Evolutionary conservation across 768 basidiomycete genomes (phyloP).

Genomic region (Hypholoma fasciculare): DNA sequence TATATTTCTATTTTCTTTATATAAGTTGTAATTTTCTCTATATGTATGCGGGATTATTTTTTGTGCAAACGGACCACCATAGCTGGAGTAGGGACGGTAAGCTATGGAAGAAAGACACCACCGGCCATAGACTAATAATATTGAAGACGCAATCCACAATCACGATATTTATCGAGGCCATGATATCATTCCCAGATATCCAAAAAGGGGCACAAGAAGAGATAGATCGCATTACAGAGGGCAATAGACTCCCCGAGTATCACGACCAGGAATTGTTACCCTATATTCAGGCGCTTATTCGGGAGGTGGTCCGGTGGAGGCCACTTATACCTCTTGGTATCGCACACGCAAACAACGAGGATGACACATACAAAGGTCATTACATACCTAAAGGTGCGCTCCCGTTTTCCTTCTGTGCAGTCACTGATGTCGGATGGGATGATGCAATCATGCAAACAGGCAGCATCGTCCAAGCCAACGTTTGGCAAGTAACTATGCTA

Average conservation of each 20-base stretch:
- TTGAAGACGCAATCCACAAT: constrained; percentile 12
- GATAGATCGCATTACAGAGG: constrained; percentile 31
- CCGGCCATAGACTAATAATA: too few relatives aligned
- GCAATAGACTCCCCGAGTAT: constrained; percentile 26
- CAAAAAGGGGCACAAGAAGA: constrained; percentile 34
- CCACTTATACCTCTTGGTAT: constrained; percentile 20
- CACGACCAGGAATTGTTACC: constrained; percentile 26
- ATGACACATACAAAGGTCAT: constrained; percentile 22
- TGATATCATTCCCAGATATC: constrained; percentile 27
- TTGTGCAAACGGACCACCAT: too few relatives aligned
- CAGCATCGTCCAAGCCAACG: neutral
- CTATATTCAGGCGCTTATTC: constrained; percentile 22
- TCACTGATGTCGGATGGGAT: too few relatives aligned
- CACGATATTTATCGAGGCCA: constrained; percentile 25
- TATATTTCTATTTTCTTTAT: too few relatives aligned
- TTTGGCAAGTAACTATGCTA: neutral
- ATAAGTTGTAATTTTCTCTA: too few relatives aligned
- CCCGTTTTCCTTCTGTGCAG: neutral
- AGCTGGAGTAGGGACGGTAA: too few relatives aligned
- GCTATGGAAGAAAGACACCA: too few relatives aligned
- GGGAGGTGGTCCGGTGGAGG: constrained; percentile 20
- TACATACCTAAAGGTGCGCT: constrained; percentile 17
- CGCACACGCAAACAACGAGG: constrained; percentile 19
- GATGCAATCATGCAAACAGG: neutral
- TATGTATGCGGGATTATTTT: too few relatives aligned